Base-by-base conservation (phyloP, 2,329 filamentous ascomycete species). In the Trichoderma asperellum region DNA sequence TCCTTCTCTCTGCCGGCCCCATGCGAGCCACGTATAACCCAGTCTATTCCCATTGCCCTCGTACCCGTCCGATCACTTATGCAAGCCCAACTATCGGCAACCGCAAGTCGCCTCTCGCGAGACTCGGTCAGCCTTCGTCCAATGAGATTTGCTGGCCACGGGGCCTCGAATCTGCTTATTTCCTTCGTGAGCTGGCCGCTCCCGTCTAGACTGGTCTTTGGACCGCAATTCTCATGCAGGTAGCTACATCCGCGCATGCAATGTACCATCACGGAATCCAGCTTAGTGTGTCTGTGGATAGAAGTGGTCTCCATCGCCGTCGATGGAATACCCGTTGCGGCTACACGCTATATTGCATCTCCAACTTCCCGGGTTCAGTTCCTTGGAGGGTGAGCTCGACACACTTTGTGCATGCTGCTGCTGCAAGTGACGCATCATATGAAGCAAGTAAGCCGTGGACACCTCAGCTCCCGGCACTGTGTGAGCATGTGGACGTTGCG, bases 1-100 rank as follows among this genome's bases (percentile, higher is more conserved):
- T 70, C 66, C 21, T 68, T 71, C 53, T 71, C 53, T 68, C 40
- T 43, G 68, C 43, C 69, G 60, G 68, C 64, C 55, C 35, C 60
- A 64, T 62, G 43, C 43, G 53, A 64, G 61, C 58, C 68, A 64
- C 43, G 55, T 57, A 61, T 21, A 66, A 56, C 29, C 27, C 40
- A 34, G 35, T 21, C 58, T 56, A 32, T 29, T 55, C 59, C 55
- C n/a, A 32, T 29, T 40, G 53, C 49, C 27, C 57, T 29, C 47
- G 47, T 34, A 18, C 64, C 27, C 40, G 35, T 57, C 62, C 53
- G 35, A 56, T 11, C 27, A 32, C n/a, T 43, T 47, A 65, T 65
- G 62, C 62, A 65, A 43, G 62, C 53, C 53, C 37, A 37, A 57
- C 37, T 16, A 5, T 53, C 53, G 56, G 62, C 62, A 57, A 52